Evolutionary conservation across 2,329 filamentous ascomycete genomes (phyloP).

Genomic region (Aspergillus floridensis): DNA sequence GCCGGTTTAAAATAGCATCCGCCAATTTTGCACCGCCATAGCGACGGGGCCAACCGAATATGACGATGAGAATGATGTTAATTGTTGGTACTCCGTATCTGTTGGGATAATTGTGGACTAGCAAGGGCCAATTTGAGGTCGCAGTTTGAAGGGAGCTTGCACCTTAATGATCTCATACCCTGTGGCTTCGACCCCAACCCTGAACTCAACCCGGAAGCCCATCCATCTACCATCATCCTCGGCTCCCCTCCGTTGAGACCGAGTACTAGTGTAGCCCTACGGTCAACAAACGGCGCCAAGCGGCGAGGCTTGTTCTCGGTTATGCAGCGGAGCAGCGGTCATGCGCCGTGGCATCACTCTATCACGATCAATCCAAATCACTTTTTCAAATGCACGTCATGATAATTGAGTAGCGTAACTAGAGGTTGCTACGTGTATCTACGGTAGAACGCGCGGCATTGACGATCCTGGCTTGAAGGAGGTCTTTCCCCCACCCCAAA

Average conservation of each 20-base stretch:
- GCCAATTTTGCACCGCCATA: conserved; percentile 11
- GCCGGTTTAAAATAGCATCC: conserved; percentile 11
- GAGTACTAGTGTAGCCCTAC: background rate
- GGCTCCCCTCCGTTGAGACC: too few species aligned
- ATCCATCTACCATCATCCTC: too few species aligned
- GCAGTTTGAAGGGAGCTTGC: background rate
- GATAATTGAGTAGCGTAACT: background rate
- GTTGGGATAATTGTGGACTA: background rate
- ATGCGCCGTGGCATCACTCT: background rate
- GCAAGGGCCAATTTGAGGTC: background rate
- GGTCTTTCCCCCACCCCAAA: conserved; percentile 10
- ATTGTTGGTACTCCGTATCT: background rate
- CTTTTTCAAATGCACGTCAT: background rate
- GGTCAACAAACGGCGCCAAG: background rate
- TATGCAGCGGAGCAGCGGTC: background rate
- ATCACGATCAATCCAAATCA: background rate
- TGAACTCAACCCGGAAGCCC: background rate
- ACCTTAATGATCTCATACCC: background rate
- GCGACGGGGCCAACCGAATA: background rate
- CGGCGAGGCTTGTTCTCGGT: background rate
- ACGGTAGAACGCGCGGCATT: conserved; percentile 19
- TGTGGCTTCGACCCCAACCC: background rate
- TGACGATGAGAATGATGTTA: too few species aligned
- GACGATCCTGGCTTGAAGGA: conserved; percentile 18
- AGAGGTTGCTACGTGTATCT: background rate